Percentiles rank a stretch among this genome's conserved stretches.
These are phyloP conservation scores for Sequoiadendron giganteum DNA, from an alignment of 75 land plant genomes.

Conservation along the genomic window DNA sequence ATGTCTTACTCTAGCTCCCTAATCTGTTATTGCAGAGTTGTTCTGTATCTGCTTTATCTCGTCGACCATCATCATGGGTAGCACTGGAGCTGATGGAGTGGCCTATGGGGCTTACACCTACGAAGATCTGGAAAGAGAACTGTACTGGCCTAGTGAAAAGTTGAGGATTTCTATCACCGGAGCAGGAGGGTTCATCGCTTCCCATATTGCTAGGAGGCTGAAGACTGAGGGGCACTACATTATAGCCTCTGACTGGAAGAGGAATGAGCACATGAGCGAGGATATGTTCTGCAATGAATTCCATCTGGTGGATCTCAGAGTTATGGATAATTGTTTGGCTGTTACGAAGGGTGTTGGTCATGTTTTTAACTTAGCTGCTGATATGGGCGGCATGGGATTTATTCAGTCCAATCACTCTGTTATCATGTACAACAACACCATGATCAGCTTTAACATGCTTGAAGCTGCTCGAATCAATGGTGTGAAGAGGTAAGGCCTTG, in stretches of 20 bases:
- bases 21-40: background rate
- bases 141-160: conserved; percentile 82
- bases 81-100: conserved; percentile 23
- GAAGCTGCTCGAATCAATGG: conserved; percentile 89
- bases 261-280: conserved; percentile 96
- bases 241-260: conserved; percentile 96
- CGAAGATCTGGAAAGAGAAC: conserved; percentile 69
- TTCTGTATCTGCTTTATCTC: background rate
- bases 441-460: conserved; percentile 97
- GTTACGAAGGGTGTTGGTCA: conserved; percentile 82
- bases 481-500: conserved; percentile 55
- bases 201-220: conserved; percentile 81
- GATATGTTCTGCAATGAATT: conserved; percentile 97
- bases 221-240: conserved; percentile 89
- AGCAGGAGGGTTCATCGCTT: conserved; percentile 92
- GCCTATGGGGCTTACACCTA: conserved; percentile 75
- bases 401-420: conserved; percentile 93
- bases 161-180: conserved; percentile 85
- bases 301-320: conserved; percentile 89
- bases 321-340: conserved; percentile 88
- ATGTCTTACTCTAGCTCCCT: background rate
- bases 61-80: conserved; percentile 31
- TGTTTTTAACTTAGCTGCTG: conserved; percentile 91
- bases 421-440: conserved; percentile 95
- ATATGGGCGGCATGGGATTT: conserved; percentile 98